phyloP scores from a whole-genome alignment of 2,329 filamentous ascomycete species.

The Balansia obtecta region DNA sequence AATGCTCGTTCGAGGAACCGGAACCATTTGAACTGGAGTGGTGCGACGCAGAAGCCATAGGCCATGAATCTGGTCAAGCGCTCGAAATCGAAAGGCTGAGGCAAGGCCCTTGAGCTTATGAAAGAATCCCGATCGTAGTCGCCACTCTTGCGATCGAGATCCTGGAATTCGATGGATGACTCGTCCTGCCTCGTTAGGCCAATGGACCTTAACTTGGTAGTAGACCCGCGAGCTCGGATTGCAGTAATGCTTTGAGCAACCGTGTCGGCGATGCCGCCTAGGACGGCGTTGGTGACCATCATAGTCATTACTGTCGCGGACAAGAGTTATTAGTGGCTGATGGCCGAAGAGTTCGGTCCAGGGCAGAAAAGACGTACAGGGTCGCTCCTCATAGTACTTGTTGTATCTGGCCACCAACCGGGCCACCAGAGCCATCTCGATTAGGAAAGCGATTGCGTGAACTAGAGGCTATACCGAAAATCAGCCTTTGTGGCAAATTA shows the following conservation, averaged over 20 bases:
- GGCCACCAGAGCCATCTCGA: slow-evolving; percentile 79
- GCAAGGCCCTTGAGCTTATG: slow-evolving; percentile 45
- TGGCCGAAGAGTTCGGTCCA: no score
- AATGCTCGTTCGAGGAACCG: slow-evolving; percentile 70
- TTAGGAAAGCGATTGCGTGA: slow-evolving; percentile 70
- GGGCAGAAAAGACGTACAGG: slow-evolving; percentile 41
- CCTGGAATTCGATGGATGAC: slow-evolving; percentile 77
- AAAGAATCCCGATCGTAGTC: slow-evolving; percentile 53
- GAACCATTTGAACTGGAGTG: slow-evolving; percentile 94
- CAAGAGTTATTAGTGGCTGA: neutral
- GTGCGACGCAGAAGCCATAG: slow-evolving; percentile 94
- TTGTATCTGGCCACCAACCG: slow-evolving; percentile 82
- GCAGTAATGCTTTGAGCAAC: slow-evolving; percentile 88
- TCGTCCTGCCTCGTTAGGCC: slow-evolving; percentile 52
- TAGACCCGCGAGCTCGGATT: slow-evolving; percentile 50
- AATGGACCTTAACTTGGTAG: slow-evolving; percentile 42
- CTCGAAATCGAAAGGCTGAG: slow-evolving; percentile 90
- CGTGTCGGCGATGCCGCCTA: slow-evolving; percentile 92
- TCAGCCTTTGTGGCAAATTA: neutral
- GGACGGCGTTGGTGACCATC: slow-evolving; percentile 96
- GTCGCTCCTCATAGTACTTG: slow-evolving; percentile 82
- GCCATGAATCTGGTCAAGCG: slow-evolving; percentile 90
- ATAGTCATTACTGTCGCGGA: slow-evolving; percentile 67
- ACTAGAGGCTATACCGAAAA: slow-evolving; percentile 58
- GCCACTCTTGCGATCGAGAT: slow-evolving; percentile 71